Evolutionary conservation across 1,284 basidiomycete genomes (phyloP).

Genomic region (Thelephora terrestris): DNA sequence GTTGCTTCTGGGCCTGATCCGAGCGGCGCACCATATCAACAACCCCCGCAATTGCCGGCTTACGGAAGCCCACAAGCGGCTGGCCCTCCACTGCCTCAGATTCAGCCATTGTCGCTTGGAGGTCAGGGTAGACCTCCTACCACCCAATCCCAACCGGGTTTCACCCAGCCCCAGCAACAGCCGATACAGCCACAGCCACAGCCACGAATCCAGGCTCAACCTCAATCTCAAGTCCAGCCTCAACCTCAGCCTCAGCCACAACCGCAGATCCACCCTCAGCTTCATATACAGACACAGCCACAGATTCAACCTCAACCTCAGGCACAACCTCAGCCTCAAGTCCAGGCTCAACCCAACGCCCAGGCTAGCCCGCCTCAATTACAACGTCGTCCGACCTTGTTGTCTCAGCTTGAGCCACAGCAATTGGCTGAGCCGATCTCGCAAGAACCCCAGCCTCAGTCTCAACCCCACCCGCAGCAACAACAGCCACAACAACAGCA

Average conservation of each 20-base stretch:
- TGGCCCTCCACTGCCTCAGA: background rate
- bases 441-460: background rate
- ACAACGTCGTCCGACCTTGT: slow-evolving; percentile 1
- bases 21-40: background rate
- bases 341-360: slow-evolving; percentile 6
- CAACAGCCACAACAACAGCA: slow-evolving; percentile 15
- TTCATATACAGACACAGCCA: slow-evolving; percentile 10
- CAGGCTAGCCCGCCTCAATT: slow-evolving; percentile 7
- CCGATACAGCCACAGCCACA: slow-evolving; percentile 15
- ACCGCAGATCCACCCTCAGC: slow-evolving; percentile 16
- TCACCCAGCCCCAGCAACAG: slow-evolving; percentile 21
- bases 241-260: slow-evolving; percentile 17
- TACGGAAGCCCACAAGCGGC: too few species aligned
- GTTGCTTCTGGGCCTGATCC: background rate
- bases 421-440: slow-evolving; percentile 1
- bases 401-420: slow-evolving; percentile 1
- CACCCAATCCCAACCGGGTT: slow-evolving; percentile 11
- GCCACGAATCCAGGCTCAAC: slow-evolving; percentile 12
- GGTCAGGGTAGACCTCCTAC: background rate
- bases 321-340: slow-evolving; percentile 1
- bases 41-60: too few species aligned
- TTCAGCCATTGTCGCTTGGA: background rate
- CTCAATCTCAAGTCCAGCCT: slow-evolving; percentile 14
- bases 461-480: slow-evolving; percentile 8
- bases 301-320: slow-evolving; percentile 6